Evolutionary conservation across 164 flowering plant genomes (phyloP).

Genomic region (Annona cherimola): DNA sequence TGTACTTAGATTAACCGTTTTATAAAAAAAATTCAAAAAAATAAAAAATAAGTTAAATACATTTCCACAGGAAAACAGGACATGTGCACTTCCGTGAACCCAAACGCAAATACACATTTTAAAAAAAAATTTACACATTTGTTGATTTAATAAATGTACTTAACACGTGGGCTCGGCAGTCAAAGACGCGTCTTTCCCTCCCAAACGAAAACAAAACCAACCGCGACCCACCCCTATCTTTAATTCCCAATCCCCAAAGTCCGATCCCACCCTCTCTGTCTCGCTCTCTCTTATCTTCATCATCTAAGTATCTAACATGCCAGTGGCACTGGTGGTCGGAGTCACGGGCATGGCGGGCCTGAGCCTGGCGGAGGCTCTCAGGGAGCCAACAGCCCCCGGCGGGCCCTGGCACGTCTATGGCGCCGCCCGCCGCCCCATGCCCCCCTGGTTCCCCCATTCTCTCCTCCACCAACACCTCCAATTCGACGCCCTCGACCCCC

Average conservation of each 20-base stretch:
- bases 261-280: neutral
- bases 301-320: neutral
- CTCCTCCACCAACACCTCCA: conserved; percentile 20
- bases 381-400: conserved; percentile 19
- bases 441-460: conserved; percentile 32
- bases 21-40: no score
- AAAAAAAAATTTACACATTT: no score
- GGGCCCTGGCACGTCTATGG: conserved; percentile 42
- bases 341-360: conserved; percentile 43
- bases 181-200: no score
- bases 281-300: neutral
- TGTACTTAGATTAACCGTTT: no score
- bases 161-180: no score
- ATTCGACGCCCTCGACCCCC: conserved; percentile 19
- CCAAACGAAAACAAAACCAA: no score
- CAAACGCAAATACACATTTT: no score
- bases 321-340: conserved; percentile 35
- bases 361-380: conserved; percentile 31
- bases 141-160: no score
- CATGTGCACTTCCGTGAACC: no score
- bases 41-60: no score
- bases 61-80: no score
- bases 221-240: no score
- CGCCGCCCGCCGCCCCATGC: conserved; percentile 26
- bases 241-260: neutral